Base-by-base conservation (phyloP, 177 flowering plant species). In the Vitis hybrid region DNA sequence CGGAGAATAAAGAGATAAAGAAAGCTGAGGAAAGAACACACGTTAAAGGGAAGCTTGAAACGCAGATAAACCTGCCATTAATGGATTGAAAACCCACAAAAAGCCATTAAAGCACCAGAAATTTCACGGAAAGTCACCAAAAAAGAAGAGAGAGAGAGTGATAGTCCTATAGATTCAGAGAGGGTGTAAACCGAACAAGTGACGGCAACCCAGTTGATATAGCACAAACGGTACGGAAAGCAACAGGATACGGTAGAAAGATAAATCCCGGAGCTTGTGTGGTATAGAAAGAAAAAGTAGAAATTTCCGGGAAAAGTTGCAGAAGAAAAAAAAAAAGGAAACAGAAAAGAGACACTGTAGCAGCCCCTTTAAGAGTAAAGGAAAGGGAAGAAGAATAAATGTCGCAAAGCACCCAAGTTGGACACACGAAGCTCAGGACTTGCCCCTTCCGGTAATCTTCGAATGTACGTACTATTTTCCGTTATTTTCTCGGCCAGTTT, bases 1-100 rank as follows among this genome's bases (percentile, higher is more conserved):
- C 69, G 67, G 74, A 74, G 61, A 56, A 70, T 29, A 71, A 65
- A 74, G 75, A 64, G 45, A 62, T 31, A 67, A 70, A 63, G 70
- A 56, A 65, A 52, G 68, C 31, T 45, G 59, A 67, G 29, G 55
- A 26, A 58, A 21, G 45, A 56, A 45, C 52, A 50, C 52, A 48
- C 78, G 77, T 79, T 67, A 79, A 77, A 82, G 80, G 78, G 82
- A 77, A 78, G 84, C 75, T 74, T 70, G 70, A 79, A 75, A 56
- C 62, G 62, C 56, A 70, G 67, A 66, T 72, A 74, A 72, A 65
- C 56, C 61, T n/a, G 59, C 21, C 63, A 67, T 64, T 66, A 55
- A 70, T 59, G 45, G 31, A 26, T 64, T 53, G 19, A 60, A 72
- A 8, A 16, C 2, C n/a, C 5, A 5, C 7, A 1, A 57, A 70